Evolutionary conservation across 2,329 filamentous ascomycete species (phyloP), one percentile per base, ranked within the genome.

Genomic region (Apiospora rasikravindrae): DNA sequence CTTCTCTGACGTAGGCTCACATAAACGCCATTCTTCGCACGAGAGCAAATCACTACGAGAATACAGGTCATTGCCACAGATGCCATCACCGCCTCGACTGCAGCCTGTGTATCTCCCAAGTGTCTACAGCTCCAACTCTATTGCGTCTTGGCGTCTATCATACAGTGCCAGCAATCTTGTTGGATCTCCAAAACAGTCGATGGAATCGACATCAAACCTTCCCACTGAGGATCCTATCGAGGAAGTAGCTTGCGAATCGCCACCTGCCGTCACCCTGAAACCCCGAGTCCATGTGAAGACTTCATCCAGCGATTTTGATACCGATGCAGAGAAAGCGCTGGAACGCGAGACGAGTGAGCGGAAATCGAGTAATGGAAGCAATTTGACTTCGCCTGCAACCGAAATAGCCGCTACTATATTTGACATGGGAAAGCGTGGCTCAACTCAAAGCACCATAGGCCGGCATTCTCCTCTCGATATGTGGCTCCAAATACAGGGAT

Each of bases 401-500:
- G 57, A 37, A 24, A n/a, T 33, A 64, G 57, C 33, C 57, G 29
- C 29, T 64, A 37, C 33, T 64, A 40, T 33, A 14, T 64, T 64
- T 11, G 57, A 64, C n/a, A n/a, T 64, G 33, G 29, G 57, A 14
- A 40, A 64, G 29, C 19, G 19, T 40, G 33, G 29, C 11, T 64
- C 57, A 64, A 13, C 33, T 16, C 57, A 64, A 22, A 68, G n/a
- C n/a, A 68, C n/a, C 2, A 44, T 29, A 33, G 74, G 74, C 42
- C 74, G 74, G 26, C 72, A 76, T 71, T 80, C 79, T 6, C 78
- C 78, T 29, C 71, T 81, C 33, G 75, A 79, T 64, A 70, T 79
- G 37, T 81, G 79, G 79, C 70, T 81, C 57, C 73, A 78, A 13
- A 79, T 75, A 26, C 78, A 80, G 72, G 75, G 76, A 26, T 64